Evolutionary conservation across 371 early-diverging fungal genomes (phyloP), one percentile per base, ranked within the genome.

Genomic region (Smittium culicis): DNA sequence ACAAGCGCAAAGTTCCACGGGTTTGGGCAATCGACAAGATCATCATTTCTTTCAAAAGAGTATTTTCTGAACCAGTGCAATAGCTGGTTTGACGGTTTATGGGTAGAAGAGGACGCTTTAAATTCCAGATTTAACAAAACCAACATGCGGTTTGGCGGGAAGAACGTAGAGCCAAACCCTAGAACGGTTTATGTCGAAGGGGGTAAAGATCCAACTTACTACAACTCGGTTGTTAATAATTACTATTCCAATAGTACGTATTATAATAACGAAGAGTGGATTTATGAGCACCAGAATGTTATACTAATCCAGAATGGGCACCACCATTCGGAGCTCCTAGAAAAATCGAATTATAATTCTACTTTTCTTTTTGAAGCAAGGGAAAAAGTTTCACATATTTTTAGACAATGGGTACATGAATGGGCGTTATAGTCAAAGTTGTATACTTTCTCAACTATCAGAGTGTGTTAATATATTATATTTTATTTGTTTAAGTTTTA

Each of bases 141-240:
- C 8, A 62, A n/a, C n/a, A 33, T 3, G 8, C 16, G 17, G 63
- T 62, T 8, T 62, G 17, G 17, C 14, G 63, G 63, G n/a, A 29
- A 33, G 11, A 62, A 33, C 8, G 24, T 31, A 14, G 20, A 8
- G 11, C 28, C 34, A 29, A 34, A 62, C n/a, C 28, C n/a, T 17
- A 29, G 63, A 62, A 62, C 63, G 34, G 8, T 62, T 8, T 62
- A 62, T 32, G 63, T 62, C 14, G 63, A 62, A 24, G 63, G 63
- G 11, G 14, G 34, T 32, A 27, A 11, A 29, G 63, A 62, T 32
- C n/a, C 63, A 2, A 62, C 34, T 31, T 62, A 27, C 31, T 32
- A 24, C 3, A 2, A 28, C 2, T 29, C 63, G 34, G 63, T 62
- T 20, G 34, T 34, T 34, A 24, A 11, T 31, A 62, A 62, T 33